Percentiles rank a stretch among this genome's conserved stretches.
phyloP scores from a whole-genome alignment of 805 yeast genomes.

The Citeromyces matritensis region DNA sequence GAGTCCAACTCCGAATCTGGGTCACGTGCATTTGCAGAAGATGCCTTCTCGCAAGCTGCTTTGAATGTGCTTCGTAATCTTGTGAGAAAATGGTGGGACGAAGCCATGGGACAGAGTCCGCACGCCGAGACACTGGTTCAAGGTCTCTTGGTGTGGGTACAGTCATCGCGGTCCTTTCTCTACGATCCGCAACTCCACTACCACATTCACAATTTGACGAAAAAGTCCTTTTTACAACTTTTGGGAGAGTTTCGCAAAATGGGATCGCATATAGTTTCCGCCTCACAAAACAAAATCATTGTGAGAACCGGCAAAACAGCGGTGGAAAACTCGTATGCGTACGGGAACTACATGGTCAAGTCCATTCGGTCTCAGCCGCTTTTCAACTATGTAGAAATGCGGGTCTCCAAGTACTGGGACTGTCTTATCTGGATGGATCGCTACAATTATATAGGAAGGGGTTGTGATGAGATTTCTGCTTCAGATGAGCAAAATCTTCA shows the following conservation, averaged over 20 bases:
- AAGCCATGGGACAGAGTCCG: conserved; percentile 49
- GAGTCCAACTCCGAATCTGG: conserved; percentile 7
- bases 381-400: conserved; percentile 69
- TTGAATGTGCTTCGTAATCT: conserved; percentile 52
- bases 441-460: conserved; percentile 69
- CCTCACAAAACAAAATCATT: conserved; percentile 61
- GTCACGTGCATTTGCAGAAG: conserved; percentile 49
- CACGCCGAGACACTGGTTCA: conserved; percentile 79
- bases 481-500: conserved; percentile 26
- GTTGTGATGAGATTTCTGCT: conserved; percentile 27
- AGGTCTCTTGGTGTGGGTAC: conserved; percentile 76
- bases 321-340: conserved; percentile 83
- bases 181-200: conserved; percentile 72
- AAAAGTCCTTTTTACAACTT: conserved; percentile 68
- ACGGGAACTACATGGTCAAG: conserved; percentile 69
- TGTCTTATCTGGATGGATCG: conserved; percentile 91
- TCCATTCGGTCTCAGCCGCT: conserved; percentile 69
- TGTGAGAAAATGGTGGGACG: conserved; percentile 91
- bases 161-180: conserved; percentile 52
- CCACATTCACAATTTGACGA: conserved; percentile 77
- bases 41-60: conserved; percentile 70
- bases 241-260: conserved; percentile 63
- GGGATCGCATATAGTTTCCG: conserved; percentile 72
- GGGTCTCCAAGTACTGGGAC: conserved; percentile 78
- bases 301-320: conserved; percentile 60